Evolutionary conservation across 2,329 filamentous ascomycete species (phyloP), one percentile per base, ranked within the genome.

Genomic region (Verticillium nonalfalfae): DNA sequence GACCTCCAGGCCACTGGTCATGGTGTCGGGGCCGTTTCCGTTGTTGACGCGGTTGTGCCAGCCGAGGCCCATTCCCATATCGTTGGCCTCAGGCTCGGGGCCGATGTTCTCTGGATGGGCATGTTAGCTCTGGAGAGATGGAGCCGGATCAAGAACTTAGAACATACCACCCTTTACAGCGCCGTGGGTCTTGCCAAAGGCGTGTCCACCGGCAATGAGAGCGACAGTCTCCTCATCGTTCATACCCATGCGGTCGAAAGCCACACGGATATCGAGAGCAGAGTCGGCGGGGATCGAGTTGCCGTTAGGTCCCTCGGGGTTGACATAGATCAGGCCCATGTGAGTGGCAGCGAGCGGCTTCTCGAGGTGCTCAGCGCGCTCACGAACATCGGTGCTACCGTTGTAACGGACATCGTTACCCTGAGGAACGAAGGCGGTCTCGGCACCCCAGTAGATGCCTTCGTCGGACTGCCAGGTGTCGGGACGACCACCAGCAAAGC

Each of bases 281-380:
- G 90, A 82, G 15, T 87, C 87, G 50, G 87, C 73, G n/a, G 89
- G 87, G 70, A 92, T 89, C 2, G 89, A 88, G 60, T 83, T 82
- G 63, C 86, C 89, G 67, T 92, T 87, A 34, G 90, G 90, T 4
- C 90, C 90, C 74, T 92, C 88, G 3, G 90, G 90, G 78, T 93
- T 92, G 63, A 92, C 89, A 72, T 93, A 93, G 72, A 93, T 93
- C 69, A 93, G 76, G 71, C 90, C 90, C 85, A 90, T 90, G 76
- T 89, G 85, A 26, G 86, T 79, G 55, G 89, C 86, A 10, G 80
- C 89, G n/a, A 93, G 74, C 1, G 89, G 89, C 68, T 81, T 74
- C 75, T 92, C 88, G 3, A 90, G 81, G 31, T 90, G 81, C 38
- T 50, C 57, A 10, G 45, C 57, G 62, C 87, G 85, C 26, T 77